These are phyloP conservation scores for Iberis amara DNA, from an alignment of 441 rosid species.

Conservation along the genomic window DNA sequence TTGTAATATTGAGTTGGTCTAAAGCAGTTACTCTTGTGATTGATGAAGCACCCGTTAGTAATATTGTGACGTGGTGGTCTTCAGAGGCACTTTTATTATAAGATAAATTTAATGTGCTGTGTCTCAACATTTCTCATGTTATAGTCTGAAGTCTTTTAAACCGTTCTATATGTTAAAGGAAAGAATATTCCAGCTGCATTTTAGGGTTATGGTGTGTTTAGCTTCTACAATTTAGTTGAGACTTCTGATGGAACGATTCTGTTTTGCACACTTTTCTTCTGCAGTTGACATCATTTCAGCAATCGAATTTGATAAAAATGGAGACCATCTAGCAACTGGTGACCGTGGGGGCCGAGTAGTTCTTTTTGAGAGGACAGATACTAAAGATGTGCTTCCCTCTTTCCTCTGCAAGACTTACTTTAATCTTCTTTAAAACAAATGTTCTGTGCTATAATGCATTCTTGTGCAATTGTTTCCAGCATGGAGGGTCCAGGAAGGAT, in stretches of 20 bases:
- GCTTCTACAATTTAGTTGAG: conserved; percentile 1
- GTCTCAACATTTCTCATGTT: not conserved
- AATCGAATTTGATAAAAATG: conserved; percentile 66
- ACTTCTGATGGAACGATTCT: conserved; percentile 14
- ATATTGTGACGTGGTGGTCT: conserved; percentile 1
- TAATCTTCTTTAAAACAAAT: not conserved
- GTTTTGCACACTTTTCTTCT: conserved; percentile 13
- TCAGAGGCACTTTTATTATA: conserved; percentile 4
- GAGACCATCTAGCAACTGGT: conserved; percentile 73
- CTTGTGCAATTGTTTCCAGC: conserved; percentile 39
- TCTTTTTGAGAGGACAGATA: conserved; percentile 67
- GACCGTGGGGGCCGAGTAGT: conserved; percentile 76
- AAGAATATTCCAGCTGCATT: conserved; percentile 3
- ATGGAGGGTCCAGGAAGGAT: conserved; percentile 64
- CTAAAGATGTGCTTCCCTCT: conserved; percentile 41
- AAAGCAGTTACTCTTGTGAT: conserved; percentile 2
- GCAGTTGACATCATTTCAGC: conserved; percentile 77
- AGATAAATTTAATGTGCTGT: not conserved
- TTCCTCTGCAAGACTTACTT: conserved; percentile 10
- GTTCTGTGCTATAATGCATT: conserved; percentile 18
- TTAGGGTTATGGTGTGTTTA: conserved; percentile 10
- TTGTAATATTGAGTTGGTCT: conserved; percentile 7
- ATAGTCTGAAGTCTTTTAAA: not conserved
- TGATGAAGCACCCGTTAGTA: not conserved
- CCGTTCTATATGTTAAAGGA: not conserved